A percentile compares a stretch with the other conserved stretches of the same genome.
Evolutionary conservation across 176 grass and related monocot species (phyloP).

Genomic region (Cenchrus purpureus): DNA sequence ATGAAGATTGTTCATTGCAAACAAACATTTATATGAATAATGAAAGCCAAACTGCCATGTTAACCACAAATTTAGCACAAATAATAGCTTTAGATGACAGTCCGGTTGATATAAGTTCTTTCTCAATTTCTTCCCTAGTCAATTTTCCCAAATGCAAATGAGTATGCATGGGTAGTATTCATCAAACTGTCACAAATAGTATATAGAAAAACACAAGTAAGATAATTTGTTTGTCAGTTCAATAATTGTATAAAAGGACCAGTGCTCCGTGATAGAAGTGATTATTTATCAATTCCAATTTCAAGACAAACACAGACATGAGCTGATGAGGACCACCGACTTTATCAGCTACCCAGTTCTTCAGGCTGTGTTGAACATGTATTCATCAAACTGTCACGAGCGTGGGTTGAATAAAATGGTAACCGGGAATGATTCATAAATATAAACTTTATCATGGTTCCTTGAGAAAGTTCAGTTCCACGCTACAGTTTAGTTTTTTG

Average conservation of each 20-base stretch:
- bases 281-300: background rate
- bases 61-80: background rate
- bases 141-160: conserved; percentile 73
- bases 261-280: background rate
- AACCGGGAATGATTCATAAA: too few relatives aligned
- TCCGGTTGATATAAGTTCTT: conserved; percentile 61
- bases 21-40: conserved; percentile 9
- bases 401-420: too few relatives aligned
- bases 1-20: background rate
- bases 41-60: background rate
- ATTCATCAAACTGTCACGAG: too few relatives aligned
- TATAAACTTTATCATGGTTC: too few relatives aligned
- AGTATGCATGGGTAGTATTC: background rate
- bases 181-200: background rate
- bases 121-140: conserved; percentile 78
- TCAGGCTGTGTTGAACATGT: background rate
- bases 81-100: conserved; percentile 67
- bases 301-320: background rate
- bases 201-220: background rate
- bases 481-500: too few relatives aligned
- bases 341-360: background rate
- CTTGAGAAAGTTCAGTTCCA: too few relatives aligned
- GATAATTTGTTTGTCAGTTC: background rate
- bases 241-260: background rate
- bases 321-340: background rate